Evolutionary conservation across 1,284 basidiomycete genomes (phyloP), one percentile per base, ranked within the genome.

Genomic region (Wallemia ichthyophaga): DNA sequence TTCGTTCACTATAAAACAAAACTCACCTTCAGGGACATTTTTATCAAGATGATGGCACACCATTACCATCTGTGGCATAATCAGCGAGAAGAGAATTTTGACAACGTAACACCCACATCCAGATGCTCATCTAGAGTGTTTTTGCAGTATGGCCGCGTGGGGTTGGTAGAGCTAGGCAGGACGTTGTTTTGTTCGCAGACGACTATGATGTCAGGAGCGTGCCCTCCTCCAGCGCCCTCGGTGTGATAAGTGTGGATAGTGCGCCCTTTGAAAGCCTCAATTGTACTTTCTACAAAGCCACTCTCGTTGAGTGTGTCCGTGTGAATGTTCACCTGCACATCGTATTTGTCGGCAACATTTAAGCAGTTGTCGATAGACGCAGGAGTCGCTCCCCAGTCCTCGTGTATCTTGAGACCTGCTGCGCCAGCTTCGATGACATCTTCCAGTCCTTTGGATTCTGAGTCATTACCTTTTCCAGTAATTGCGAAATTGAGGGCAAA

Each of bases 171-270:
- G 7, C 84, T 88, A 0, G 94, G 94, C n/a, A 98, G 73, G 1
- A 98, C 88, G 62, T 98, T 94, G 1, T 80, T 72, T 28, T 81
- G 78, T 37, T 85, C 87, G 64, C 88, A 92, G 24, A 95, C 91
- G 17, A 87, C 82, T 67, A 99, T 94, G 69, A 98, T 95, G 66
- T 98, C 94, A 0, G 94, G 94, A 1, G 92, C 92, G 68, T 96
- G 92, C 1, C 94, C 92, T 25, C 92, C 92, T 60, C 85, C 87
- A 58, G 88, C 88, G 54, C 89, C 89, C 72, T 94, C 89, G 0
- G 80, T 88, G 66, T 95, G 89, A 68, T 94, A 95, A n/a, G 91
- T 94, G 68, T 98, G 92, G 61, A 99, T 96, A 0, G 89, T 92
- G 24, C 91, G 78, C 1, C 78, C 80, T 27, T 82, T 85, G 70